Conservation (phyloP, 768 basidiomycete species). For the Scleroderma citrinum region DNA sequence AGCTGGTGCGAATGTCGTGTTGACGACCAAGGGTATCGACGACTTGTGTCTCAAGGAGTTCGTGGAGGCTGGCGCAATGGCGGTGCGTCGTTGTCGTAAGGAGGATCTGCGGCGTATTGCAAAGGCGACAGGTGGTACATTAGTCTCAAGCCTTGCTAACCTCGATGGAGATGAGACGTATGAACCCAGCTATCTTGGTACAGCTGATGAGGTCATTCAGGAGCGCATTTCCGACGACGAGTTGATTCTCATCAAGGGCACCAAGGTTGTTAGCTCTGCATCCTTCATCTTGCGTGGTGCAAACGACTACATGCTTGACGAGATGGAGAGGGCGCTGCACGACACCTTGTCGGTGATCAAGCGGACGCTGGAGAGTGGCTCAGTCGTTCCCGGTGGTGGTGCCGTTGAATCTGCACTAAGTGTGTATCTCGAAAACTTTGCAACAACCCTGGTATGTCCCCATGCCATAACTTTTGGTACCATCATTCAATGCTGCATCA, state of each 20-base stretch:
- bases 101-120: conserved; percentile 97
- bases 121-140: conserved; percentile 91
- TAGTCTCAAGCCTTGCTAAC: conserved; percentile 90
- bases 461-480: not conserved
- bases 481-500: conserved; percentile 5
- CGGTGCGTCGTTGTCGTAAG: conserved; percentile 94
- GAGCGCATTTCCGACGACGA: conserved; percentile 99
- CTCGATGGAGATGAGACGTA: conserved; percentile 98
- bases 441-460: conserved; percentile 81
- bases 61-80: conserved; percentile 98
- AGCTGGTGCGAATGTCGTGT: conserved; percentile 91
- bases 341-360: conserved; percentile 95
- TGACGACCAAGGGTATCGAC: conserved; percentile 98
- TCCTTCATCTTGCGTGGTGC: conserved; percentile 94
- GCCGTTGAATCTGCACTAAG: conserved; percentile 96
- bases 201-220: conserved; percentile 93
- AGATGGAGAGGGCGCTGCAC: conserved; percentile 97
- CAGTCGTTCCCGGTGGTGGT: conserved; percentile 95
- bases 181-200: conserved; percentile 85
- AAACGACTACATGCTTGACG: conserved; percentile 98
- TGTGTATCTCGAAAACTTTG: conserved; percentile 98
- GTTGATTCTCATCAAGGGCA: conserved; percentile 94
- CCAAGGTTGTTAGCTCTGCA: conserved; percentile 89
- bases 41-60: conserved; percentile 98
- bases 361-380: conserved; percentile 91